Evolutionary conservation across 2,329 filamentous ascomycete species (phyloP).

Genomic region (Diplodia mutila): DNA sequence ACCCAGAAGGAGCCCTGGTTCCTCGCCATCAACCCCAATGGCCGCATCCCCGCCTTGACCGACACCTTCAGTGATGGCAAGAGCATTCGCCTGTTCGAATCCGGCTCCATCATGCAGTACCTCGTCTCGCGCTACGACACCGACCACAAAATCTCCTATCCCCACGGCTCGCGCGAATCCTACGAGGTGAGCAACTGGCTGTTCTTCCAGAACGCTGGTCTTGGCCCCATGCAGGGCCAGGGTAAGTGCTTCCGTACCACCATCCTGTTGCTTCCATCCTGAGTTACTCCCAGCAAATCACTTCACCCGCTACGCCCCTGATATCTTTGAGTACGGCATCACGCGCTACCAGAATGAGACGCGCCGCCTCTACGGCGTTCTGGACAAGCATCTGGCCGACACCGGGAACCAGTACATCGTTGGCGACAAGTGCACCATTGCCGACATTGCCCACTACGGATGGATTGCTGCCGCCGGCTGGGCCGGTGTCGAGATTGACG

Average conservation of each 20-base stretch:
- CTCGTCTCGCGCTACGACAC: constrained; percentile 79
- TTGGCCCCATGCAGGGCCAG: constrained; percentile 76
- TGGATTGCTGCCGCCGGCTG: constrained; percentile 69
- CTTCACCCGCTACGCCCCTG: constrained; percentile 63
- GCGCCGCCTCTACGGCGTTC: constrained; percentile 75
- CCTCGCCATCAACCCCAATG: constrained; percentile 89
- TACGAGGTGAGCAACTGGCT: constrained; percentile 82
- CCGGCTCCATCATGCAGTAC: constrained; percentile 82
- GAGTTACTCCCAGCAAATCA: constrained; percentile 60
- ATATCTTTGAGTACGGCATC: constrained; percentile 80
- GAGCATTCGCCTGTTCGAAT: constrained; percentile 78
- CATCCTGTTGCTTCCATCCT: neutral
- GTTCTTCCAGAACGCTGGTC: constrained; percentile 72
- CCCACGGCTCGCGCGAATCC: constrained; percentile 67
- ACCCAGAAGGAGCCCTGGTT: constrained; percentile 88
- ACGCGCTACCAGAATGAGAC: constrained; percentile 84
- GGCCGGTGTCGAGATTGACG: constrained; percentile 68
- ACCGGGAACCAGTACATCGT: constrained; percentile 57
- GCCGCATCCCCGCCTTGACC: constrained; percentile 84
- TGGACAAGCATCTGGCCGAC: constrained; percentile 69
- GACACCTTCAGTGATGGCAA: constrained; percentile 76
- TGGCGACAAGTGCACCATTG: constrained; percentile 64
- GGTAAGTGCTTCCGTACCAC: neutral
- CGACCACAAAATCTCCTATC: constrained; percentile 82
- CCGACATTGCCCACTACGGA: constrained; percentile 80